A percentile compares a stretch with the other conserved stretches of the same genome.
Conservation (phyloP, 176 grass and related monocot species). For the Pontederia crassipes region DNA sequence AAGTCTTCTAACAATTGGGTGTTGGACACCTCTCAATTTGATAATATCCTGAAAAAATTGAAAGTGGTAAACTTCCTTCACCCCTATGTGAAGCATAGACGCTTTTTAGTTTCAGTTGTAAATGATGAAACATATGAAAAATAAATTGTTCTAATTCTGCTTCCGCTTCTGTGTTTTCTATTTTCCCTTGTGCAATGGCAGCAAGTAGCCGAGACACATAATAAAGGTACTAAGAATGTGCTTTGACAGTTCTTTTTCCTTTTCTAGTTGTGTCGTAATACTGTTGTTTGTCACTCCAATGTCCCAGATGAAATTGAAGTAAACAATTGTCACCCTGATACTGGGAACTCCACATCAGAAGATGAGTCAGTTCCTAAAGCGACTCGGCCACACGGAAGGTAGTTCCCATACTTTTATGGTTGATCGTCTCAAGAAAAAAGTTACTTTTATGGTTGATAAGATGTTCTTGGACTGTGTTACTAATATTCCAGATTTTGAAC, state of each 20-base stretch:
- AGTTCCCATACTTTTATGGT: conserved; percentile 3
- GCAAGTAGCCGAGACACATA: conserved; percentile 54
- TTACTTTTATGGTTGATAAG: not conserved
- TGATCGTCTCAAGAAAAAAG: not conserved
- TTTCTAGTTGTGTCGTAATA: conserved; percentile 5
- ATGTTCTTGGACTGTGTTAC: not conserved
- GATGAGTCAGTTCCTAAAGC: conserved; percentile 38
- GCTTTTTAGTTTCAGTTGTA: conserved; percentile 1
- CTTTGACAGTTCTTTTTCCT: not conserved
- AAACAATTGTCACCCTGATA: conserved; percentile 35
- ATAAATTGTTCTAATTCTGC: too few species aligned
- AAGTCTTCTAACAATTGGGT: conserved; percentile 76
- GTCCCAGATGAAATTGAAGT: conserved; percentile 33
- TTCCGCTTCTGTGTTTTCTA: not conserved
- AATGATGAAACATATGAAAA: not conserved
- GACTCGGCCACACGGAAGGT: conserved; percentile 91
- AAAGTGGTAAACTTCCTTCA: conserved; percentile 48
- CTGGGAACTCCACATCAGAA: conserved; percentile 37
- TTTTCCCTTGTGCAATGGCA: conserved; percentile 17
- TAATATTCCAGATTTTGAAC: conserved; percentile 18
- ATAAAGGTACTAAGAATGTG: conserved; percentile 34
- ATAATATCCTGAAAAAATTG: conserved; percentile 89
- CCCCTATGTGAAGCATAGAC: not conserved
- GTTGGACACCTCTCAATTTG: conserved; percentile 87
- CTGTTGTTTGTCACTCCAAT: conserved; percentile 7